Percentiles rank a stretch among this genome's conserved stretches.
phyloP scores from a whole-genome alignment of 2,329 filamentous ascomycete species.

The Fusarium coicis region DNA sequence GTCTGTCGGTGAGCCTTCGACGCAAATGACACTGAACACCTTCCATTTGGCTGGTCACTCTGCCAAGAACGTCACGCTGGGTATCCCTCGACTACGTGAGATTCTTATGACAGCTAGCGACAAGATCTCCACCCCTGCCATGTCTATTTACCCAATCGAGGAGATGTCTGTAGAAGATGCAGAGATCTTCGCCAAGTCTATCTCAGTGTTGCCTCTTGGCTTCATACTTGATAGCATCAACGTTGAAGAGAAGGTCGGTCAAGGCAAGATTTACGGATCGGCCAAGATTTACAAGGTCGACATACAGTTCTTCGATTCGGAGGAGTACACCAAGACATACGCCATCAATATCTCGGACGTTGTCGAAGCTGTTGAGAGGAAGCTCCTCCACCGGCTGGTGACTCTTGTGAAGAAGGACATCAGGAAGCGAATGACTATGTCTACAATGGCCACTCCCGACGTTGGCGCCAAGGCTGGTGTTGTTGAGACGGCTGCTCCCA shows the following conservation, averaged over 20 bases:
- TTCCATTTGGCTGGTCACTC: conserved; percentile 99
- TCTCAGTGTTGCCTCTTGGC: conserved; percentile 85
- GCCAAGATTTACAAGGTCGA: conserved; percentile 88
- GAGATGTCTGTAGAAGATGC: conserved; percentile 76
- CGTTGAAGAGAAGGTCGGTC: conserved; percentile 82
- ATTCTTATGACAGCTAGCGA: conserved; percentile 97
- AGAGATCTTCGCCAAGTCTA: conserved; percentile 88
- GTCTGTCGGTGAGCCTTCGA: conserved; percentile 96
- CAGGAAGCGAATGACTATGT: conserved; percentile 78
- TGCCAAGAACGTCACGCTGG: conserved; percentile 97
- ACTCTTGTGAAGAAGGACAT: conserved; percentile 79
- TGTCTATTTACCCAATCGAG: conserved; percentile 83
- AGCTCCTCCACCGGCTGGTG: conserved; percentile 79
- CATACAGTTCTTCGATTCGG: conserved; percentile 83
- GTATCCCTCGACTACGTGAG: conserved; percentile 96
- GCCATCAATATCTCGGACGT: conserved; percentile 84
- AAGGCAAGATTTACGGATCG: conserved; percentile 72
- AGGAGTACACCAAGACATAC: conserved; percentile 88
- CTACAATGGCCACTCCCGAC: conserved; percentile 78
- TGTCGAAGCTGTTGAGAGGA: conserved; percentile 79
- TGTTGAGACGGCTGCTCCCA: conserved; percentile 60
- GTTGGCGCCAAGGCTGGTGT: conserved; percentile 68
- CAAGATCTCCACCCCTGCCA: conserved; percentile 88
- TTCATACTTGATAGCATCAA: conserved; percentile 84
- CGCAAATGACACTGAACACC: conserved; percentile 99